Evolutionary conservation across 768 basidiomycete genomes (phyloP), one percentile per base, ranked within the genome.

Genomic region (Mycena filopes): DNA sequence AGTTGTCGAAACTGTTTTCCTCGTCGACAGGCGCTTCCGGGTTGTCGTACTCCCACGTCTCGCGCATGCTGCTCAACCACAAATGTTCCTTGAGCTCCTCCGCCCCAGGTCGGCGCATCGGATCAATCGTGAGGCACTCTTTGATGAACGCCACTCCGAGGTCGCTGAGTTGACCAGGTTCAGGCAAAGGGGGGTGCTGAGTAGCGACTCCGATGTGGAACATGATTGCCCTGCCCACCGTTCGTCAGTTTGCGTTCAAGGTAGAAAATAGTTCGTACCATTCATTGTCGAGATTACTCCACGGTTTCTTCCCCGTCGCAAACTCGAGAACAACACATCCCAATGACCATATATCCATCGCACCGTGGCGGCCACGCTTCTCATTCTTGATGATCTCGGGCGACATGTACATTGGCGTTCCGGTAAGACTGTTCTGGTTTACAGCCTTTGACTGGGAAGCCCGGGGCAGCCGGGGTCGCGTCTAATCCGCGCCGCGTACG

Each of bases 401-500:
- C 7, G 96, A 98, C 95, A 99, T 98, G 78, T 99, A 99, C 97
- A 99, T 99, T 0, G 98, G 98, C 15, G 98, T 99, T 20, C 96
- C 97, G 1, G 96, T 98, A 36, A 99, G 80, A 70, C 93, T 93
- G 78, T 95, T 96, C 74, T 90, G 89, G 78, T 90, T 82, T 7
- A 74, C 77, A n/a, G 33, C 84, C 87, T 26, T 84, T 75, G 7
- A 81, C 81, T 71, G 74, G 84, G 67, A 79, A 65, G 67, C 79
- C 74, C 29, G 76, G 70, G 45, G 76, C 70, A 12, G 74, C 72
- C 49, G 73, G 77, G 23, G 72, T 71, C 7, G 45, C 16, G n/a
- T 86, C 87, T 3, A 84, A 73, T 9, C 79, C 80, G 28, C 90
- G 87, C 33, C 93, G 89, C 16, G 91, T 86, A 54, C 89, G 87